Base-by-base conservation (phyloP, 208 protist species). In the Vickermania ingenoplastis region DNA sequence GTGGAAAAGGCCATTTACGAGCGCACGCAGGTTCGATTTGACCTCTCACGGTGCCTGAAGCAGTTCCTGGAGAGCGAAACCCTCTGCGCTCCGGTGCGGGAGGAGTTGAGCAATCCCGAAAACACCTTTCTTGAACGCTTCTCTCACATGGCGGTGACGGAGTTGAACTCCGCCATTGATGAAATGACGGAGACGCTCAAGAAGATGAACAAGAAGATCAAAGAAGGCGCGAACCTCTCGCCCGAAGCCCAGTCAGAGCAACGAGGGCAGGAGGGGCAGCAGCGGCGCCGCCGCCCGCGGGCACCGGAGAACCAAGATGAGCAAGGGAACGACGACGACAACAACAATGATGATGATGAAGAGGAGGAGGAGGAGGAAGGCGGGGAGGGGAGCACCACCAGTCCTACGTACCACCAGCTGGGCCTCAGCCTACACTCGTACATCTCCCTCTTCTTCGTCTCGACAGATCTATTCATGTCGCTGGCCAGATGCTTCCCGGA, bases 1-100 rank as follows among this genome's bases (percentile, higher is more conserved):
- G 85, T 95, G 54, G 85, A 95, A 65, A 92, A 89, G 71, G 90
- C 77, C 13, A 78, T 72, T 5, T 92, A 92, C 63, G 89, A 95
- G 62, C 73, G 77, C 41, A 75, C 91, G n/a, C 41, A 80, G 41
- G 85, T 91, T 49, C 89, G 89, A 50, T 92, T 92, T 59, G 72
- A 88, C 61, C 79, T 95, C 24, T 88, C 85, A 3, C 69, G 79
- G 67, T 85, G 77, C 63, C 80, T 86, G 27, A 86, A 89, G 48
- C 71, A 51, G 13, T 86, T 95, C 54, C 72, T 95, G 30, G 60
- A 69, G 41, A 73, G 71, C 22, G 71, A 87, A 25, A 71, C 77
- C 31, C 70, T 95, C 25, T 92, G 83, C 62, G 63, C 78, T 25
- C 77, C 85, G 22, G 79, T 95, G 28, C 72, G 78, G 30, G 70